Evolutionary conservation across 257 asterid genomes (phyloP), one percentile per base, ranked within the genome.

Genomic region (Solanum commersonii): DNA sequence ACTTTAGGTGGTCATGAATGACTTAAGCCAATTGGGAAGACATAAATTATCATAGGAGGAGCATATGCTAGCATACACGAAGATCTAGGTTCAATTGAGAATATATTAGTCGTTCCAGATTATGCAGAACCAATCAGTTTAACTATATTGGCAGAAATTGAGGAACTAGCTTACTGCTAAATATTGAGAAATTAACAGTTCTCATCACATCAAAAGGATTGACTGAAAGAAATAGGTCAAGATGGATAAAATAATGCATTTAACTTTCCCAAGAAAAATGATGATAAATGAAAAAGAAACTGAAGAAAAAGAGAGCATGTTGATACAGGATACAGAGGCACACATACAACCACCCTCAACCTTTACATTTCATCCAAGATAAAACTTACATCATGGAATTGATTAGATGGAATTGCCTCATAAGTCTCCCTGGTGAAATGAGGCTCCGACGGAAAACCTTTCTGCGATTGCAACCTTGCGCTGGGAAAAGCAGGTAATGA

Each of bases 361-460:
- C 23, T 74, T 83, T 86, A 88, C 31, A 87, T 83, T 40, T 40
- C 77, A 90, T 37, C 84, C 82, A 31, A 44, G 87, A 88, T n/a
- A 84, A 42, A 42, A 86, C 84, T 90, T 95, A 96, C 99, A 88
- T 92, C 95, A 90, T 91, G 95, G 89, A 94, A 92, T 87, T 96
- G 96, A 79, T 94, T 95, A 68, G 95, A 88, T 63, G 89, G 91
- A 87, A 86, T 94, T 88, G 90, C 94, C 78, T 89, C 90, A 78
- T 92, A 89, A 88, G 88, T 37, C 87, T 93, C 94, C 91, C 92
- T 94, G 72, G 31, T 86, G 35, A 85, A 87, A 52, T 86, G 94
- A 79, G 91, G 84, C 90, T 89, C 92, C 93, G 56, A 92, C 86
- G 89, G 90, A 84, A 78, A 63, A 85, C 88, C 74, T 91, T 85